These are phyloP conservation scores for Backusella macrospora DNA, from an alignment of 192 early-diverging fungal genomes.

Conservation along the genomic window DNA sequence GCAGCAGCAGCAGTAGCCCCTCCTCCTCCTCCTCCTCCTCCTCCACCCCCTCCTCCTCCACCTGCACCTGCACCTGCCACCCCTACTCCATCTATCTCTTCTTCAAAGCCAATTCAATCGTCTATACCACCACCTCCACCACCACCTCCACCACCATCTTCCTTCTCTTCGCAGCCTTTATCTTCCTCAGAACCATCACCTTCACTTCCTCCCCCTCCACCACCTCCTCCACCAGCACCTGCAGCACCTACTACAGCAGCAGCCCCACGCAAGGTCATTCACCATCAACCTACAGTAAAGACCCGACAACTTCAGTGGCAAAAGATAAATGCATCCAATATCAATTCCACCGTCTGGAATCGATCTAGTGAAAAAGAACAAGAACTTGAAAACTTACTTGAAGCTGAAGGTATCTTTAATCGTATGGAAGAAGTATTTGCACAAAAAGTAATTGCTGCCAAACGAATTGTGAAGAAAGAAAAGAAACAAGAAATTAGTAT, in stretches of 20 bases:
- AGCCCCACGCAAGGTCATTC: slow-evolving; percentile 25
- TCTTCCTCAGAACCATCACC: background rate
- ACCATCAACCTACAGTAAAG: slow-evolving; percentile 31
- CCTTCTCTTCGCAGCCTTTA: background rate
- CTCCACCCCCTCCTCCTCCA: background rate
- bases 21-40: slow-evolving; percentile 11
- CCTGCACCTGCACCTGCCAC: slow-evolving; percentile 33
- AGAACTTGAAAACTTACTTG: slow-evolving; percentile 20
- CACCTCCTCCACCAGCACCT: background rate
- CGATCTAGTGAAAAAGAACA: slow-evolving; percentile 18
- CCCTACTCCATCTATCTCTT: slow-evolving; percentile 22
- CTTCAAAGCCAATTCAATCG: background rate
- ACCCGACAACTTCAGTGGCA: slow-evolving; percentile 41
- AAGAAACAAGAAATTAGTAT: slow-evolving; percentile 69
- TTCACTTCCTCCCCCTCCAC: slow-evolving; percentile 22
- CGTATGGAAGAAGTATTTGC: slow-evolving; percentile 38
- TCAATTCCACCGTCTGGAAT: slow-evolving; percentile 38
- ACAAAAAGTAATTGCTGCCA: slow-evolving; percentile 30
- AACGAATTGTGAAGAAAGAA: slow-evolving; percentile 46
- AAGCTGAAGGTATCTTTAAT: slow-evolving; percentile 37
- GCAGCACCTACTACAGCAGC: background rate
- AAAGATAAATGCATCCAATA: slow-evolving; percentile 29
- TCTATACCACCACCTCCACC: background rate
- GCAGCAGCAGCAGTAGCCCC: slow-evolving; percentile 24
- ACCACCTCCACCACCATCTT: background rate